Base-by-base conservation (phyloP, 2,329 filamentous ascomycete species). In the Didymosphaeria variabile region DNA sequence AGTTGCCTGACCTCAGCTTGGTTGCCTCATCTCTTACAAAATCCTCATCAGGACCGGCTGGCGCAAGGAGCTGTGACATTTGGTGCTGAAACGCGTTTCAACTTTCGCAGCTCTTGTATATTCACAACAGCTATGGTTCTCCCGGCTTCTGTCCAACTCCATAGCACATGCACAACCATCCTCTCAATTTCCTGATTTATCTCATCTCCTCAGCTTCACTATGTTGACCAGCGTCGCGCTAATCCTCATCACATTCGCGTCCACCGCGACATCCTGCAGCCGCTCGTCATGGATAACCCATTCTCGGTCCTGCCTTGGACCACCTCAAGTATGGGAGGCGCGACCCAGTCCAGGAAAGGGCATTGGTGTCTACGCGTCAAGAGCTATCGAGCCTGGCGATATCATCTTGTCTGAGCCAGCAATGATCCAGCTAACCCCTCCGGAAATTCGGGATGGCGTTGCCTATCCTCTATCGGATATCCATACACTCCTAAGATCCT, bases 371-470 rank as follows among this genome's bases (percentile, higher is more conserved):
- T 80, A 82, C 54, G 80, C 81, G 2, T 68, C 68, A 1, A 66
- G 65, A 12, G 58, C 64, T n/a, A 76, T 83, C 15, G 70, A 75
- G 15, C 62, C 70, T 12, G 79, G 80, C 36, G 77, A 78, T 12
- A 71, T 75, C 38, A 73, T 83, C 44, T 72, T 83, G 59, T 70
- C 71, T 29, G 81, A 83, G 64, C 59, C 68, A 7, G 79, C 81
- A 0, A 66, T 79, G 21, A 67, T 83, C 9, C 71, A 65, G 2
- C 72, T 78, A 13, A 47, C 59, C 9, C 74, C 72, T 9, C 74
- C 76, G 2, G 60, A 67, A 15, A 65, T 73, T 38, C 63, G 65
- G 1, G 71, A 69, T 36, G 73, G 72, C 13, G 56, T 65, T 0
- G 69, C 70, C 13, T 77, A 77, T 44, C 69, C 69, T 1, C 67